Base-by-base conservation (phyloP, 148 eudicot species). In the Polygonum maritimum region DNA sequence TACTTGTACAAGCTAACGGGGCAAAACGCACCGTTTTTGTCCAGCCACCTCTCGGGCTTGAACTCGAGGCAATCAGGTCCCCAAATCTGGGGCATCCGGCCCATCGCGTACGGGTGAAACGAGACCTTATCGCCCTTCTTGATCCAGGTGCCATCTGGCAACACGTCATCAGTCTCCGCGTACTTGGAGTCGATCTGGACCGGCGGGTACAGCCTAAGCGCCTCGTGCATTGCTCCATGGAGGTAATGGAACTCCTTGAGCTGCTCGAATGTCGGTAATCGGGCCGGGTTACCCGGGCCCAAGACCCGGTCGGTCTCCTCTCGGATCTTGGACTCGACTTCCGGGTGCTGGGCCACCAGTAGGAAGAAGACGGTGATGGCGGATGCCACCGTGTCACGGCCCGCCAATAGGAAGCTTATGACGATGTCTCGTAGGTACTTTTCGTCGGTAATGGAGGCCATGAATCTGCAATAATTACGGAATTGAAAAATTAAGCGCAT, bases 341-440 rank as follows among this genome's bases (percentile, higher is more conserved):
- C 81, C 11, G 91, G 93, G 76, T 84, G 54, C 14, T 69, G 75
- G n/a, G 89, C 75, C 54, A 89, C 40, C 9, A 87, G 69, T 71
- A 83, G 86, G 63, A 89, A 89, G 58, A 89, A 79, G 71, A 76
- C 78, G 21, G 89, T 86, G 15, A 89, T 78, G 80, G 85, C 90
- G 45, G 93, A 81, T 0, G 93, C 88, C 41, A 84, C 85, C 13
- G 93, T 89, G 83, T 89, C 93, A 0, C 89, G 85, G 48, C 93
- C 93, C 0, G 93, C 93, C 21, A 89, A 41, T 0, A 89, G 75
- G 18, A 89, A 87, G 78, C 90, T 89, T 3, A 87, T 75, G 10
- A 89, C 90, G 13, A 89, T 83, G 44, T 89, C 93, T 14, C 90
- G 75, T 0, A 89, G 81, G 70, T 84, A 87, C 73, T 69, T 71